Evolutionary conservation across 1,284 basidiomycete genomes (phyloP), one percentile per base, ranked within the genome.

Genomic region (Papiliotrema laurentii): DNA sequence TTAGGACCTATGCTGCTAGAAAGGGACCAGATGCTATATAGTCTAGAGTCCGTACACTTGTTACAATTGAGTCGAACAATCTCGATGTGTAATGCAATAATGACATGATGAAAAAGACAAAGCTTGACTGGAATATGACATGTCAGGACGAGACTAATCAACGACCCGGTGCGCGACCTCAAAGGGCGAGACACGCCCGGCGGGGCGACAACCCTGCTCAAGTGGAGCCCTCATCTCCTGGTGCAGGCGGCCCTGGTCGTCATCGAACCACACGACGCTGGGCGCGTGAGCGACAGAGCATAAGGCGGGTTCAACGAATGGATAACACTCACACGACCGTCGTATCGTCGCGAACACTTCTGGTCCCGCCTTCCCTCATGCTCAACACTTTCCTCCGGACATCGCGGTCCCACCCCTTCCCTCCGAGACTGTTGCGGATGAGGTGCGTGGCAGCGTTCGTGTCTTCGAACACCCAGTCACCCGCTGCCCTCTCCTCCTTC

Each of bases 401-500:
- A 5, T 46, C 36, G 16, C 25, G 11, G 19, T 46, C 45, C 34
- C 37, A 37, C 11, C 31, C 31, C 24, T 9, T 34, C 5, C 18
- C 16, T n/a, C 45, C 45, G 10, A 46, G 27, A 14, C 90, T 89
- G 63, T 96, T 97, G 54, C 91, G 79, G 52, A 96, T 89, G 21
- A 97, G 76, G 72, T 96, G 93, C 21, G 88, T 84, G 50, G 85
- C 81, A 51, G 89, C 72, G 64, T 93, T 89, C 26, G 84, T 82
- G 66, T 96, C 90, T 49, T 80, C 80, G 63, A 90, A 92, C 13
- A 82, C 79, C 85, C 87, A 90, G 19, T 77, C 76, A 11, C 58
- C 61, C n/a, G 4, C 24, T 16, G n/a, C 16, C 14, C 43, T 11
- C 25, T 13, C 24, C 18, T 5, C 18, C 7, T n/a, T 14, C 11